Base-by-base conservation (phyloP, 2,329 filamentous ascomycete genomes). In the Cladophialophora chaetospira region DNA sequence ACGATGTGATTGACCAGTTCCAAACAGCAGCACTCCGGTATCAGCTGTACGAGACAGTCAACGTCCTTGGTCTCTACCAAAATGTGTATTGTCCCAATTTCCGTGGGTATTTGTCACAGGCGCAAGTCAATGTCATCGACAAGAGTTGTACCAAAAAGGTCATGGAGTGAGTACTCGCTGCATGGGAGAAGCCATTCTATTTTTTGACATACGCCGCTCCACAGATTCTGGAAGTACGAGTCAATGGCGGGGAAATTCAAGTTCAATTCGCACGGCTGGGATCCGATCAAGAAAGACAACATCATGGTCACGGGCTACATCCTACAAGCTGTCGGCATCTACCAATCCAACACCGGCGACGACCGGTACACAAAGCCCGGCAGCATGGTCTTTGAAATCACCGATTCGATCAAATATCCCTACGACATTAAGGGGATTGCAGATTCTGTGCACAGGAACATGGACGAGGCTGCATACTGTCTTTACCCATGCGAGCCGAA, bases 271-370 rank as follows among this genome's bases (percentile, higher is more conserved):
- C 53, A 57, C 44, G 48, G 59, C 48, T 62, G 53, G 50, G 56
- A 62, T 19, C 56, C 59, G 2, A 53, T 58, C 35, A 50, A 53
- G 29, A 54, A 62, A 17, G 59, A 62, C 48, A 55, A 62, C 21
- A 62, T 62, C 28, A 62, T 62, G 59, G 59, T 57, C 4, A 48
- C 59, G 2, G 59, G 59, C 6, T 62, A 62, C 43, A 49, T 62
- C 26, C 35, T 53, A 8, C 47, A 53, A 50, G 56, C 59, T 17
- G 29, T 59, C 5, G 59, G 59, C 17, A 53, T 62, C 33, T 62
- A 62, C 31, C 47, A 56, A 21, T 49, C 55, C 26, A 54, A 49
- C 38, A 59, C 59, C 15, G 56, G 52, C 15, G 59, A 62, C 29
- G 48, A 57, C 17, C 47, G 56, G 13, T 62, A 58, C 28, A 54